Percentiles rank a stretch among this genome's conserved stretches.
These are phyloP conservation scores for Phlyctochytrium arcticum DNA, from an alignment of 192 early-diverging fungal genomes.

Conservation along the genomic window DNA sequence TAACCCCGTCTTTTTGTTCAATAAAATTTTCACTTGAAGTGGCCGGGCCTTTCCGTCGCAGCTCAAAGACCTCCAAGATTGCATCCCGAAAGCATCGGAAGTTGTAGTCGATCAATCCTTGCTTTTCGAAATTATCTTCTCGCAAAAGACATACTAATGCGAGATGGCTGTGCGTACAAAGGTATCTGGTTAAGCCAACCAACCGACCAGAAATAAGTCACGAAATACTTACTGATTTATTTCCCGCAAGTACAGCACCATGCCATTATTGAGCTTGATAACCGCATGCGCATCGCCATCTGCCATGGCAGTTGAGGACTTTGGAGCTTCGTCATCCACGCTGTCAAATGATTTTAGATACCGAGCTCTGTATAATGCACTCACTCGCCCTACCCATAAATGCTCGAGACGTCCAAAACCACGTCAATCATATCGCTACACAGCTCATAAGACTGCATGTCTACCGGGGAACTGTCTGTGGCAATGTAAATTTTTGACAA, in stretches of 20 bases:
- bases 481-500: slow-evolving; percentile 90
- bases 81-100: slow-evolving; percentile 78
- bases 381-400: slow-evolving; percentile 59
- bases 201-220: neutral
- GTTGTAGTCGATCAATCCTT: slow-evolving; percentile 85
- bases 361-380: neutral
- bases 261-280: slow-evolving; percentile 74
- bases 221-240: slow-evolving; percentile 62
- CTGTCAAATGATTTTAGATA: neutral
- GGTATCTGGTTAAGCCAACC: neutral
- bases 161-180: slow-evolving; percentile 47
- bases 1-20: neutral
- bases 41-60: slow-evolving; percentile 6
- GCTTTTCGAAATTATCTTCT: slow-evolving; percentile 77
- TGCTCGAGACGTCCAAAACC: slow-evolving; percentile 72
- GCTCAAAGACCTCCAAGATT: slow-evolving; percentile 72
- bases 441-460: slow-evolving; percentile 80
- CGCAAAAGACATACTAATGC: slow-evolving; percentile 74
- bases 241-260: slow-evolving; percentile 71
- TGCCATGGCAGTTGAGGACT: neutral
- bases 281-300: slow-evolving; percentile 55
- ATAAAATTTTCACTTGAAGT: too few species aligned
- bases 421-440: slow-evolving; percentile 95
- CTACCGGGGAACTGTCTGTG: slow-evolving; percentile 83
- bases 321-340: neutral